phyloP scores from a whole-genome alignment of 192 early-diverging fungal genomes.

The Diversispora eburnea region DNA sequence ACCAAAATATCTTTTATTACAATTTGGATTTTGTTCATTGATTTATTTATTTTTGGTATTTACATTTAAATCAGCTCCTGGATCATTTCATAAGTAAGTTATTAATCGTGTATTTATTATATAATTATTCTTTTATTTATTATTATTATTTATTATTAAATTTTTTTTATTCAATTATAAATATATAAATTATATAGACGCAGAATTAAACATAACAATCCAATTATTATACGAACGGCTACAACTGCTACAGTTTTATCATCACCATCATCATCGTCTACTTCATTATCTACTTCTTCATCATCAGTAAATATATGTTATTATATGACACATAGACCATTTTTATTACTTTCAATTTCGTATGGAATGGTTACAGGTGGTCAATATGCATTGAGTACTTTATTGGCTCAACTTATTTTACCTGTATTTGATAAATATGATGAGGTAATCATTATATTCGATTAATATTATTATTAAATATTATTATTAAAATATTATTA shows the following conservation, averaged over 20 bases:
- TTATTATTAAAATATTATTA: not conserved
- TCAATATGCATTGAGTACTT: conserved; percentile 38
- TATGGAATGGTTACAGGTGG: conserved; percentile 41
- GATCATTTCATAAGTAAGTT: not conserved
- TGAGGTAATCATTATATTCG: conserved; percentile 5
- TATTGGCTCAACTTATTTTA: conserved; percentile 40
- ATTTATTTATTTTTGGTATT: conserved; percentile 21
- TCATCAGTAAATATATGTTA: not conserved
- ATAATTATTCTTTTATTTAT: not conserved
- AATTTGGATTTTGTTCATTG: conserved; percentile 28
- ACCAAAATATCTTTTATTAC: conserved; percentile 33
- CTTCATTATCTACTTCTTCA: not conserved
- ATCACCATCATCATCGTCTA: not conserved
- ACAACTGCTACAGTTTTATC: no score
- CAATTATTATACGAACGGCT: no score
- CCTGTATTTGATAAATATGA: conserved; percentile 34
- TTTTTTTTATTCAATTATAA: no score
- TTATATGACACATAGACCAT: conserved; percentile 15
- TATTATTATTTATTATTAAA: not conserved
- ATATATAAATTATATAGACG: no score
- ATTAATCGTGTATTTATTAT: not conserved
- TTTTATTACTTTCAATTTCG: conserved; percentile 34
- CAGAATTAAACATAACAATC: no score
- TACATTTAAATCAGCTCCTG: conserved; percentile 5
- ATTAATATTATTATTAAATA: not conserved